Base-by-base conservation (phyloP, 1,284 basidiomycete genomes). In the Malassezia dermatis region DNA sequence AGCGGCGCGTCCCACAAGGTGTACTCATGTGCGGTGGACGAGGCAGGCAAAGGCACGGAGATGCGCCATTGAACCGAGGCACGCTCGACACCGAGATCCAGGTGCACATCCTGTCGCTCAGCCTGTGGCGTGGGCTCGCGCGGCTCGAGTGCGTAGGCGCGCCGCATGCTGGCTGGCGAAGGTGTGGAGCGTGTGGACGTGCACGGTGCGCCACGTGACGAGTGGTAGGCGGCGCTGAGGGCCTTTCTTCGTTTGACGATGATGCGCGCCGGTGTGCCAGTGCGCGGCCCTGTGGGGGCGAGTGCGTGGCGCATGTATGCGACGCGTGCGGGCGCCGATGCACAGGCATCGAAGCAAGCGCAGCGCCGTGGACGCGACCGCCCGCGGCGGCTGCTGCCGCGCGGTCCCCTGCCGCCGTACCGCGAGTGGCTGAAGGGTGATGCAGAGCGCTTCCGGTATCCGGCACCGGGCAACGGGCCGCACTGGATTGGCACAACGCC, bases 401-500 rank as follows among this genome's bases (percentile, higher is more conserved):
- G 55, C n/a, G 50, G 41, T 12, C 55, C 55, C 43, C 58, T 69
- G 1, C 51, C 66, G 32, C 63, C 68, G 10, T 71, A 61, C 39
- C 58, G 59, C 13, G 57, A 69, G 49, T 71, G 68, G 68, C 62
- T 71, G 23, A 53, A 48, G 19, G 56, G 58, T 28, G 65, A 63
- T 19, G 68, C 60, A 8, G 52, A 59, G 11, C 63, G 55, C 7
- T 71, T 58, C 59, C 66, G 67, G 47, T 54, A 63, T 45, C 65
- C 66, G 15, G 58, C 62, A 44, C 63, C 66, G 0, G 63, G 65
- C 2, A 59, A 56, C 42, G 68, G 68, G 6, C 68, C 68, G 42
- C 66, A 68, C 58, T 71, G 68, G 68, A 63, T 71, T 50, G 66
- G 61, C n/a, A 56, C 59, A 15, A 71, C 66, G 34, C 71, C 71